Percentiles rank a stretch among this genome's conserved stretches.
These are phyloP conservation scores for Favolaschia claudopus DNA, from an alignment of 768 basidiomycete species.

Conservation along the genomic window DNA sequence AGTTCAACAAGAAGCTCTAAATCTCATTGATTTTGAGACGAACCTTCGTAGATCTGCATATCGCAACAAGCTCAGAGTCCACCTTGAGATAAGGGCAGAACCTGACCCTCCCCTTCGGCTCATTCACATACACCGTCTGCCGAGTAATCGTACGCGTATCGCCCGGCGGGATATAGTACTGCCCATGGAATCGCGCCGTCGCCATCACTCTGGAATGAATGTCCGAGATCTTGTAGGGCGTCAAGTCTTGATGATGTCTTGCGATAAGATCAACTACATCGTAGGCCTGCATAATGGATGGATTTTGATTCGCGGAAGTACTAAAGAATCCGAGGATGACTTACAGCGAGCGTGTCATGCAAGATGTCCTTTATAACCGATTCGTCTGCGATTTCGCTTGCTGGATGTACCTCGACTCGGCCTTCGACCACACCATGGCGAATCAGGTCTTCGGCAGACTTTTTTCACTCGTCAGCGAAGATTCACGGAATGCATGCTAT, in stretches of 20 bases:
- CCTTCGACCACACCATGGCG: slow-evolving; percentile 30
- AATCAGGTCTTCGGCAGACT: slow-evolving; percentile 34
- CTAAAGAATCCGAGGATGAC: slow-evolving; percentile 2
- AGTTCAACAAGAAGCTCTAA: neutral
- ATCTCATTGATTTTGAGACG: neutral
- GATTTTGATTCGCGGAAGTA: neutral
- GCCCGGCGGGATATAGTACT: slow-evolving; percentile 31
- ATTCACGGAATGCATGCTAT: neutral
- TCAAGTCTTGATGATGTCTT: slow-evolving; percentile 14
- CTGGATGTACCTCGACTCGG: slow-evolving; percentile 17
- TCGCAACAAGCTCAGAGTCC: slow-evolving; percentile 39
- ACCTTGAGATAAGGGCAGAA: slow-evolving; percentile 40
- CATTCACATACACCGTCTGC: slow-evolving; percentile 33
- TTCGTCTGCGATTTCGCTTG: slow-evolving; percentile 31
- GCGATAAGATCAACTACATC: slow-evolving; percentile 23
- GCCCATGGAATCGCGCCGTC: slow-evolving; percentile 31
- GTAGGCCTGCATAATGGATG: slow-evolving; percentile 25
- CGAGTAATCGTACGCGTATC: slow-evolving; percentile 34
- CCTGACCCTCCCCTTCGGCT: slow-evolving; percentile 32
- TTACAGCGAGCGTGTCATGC: slow-evolving; percentile 36
- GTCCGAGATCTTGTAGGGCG: slow-evolving; percentile 29
- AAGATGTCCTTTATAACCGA: slow-evolving; percentile 34
- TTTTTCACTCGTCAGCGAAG: neutral
- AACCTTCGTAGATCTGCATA: slow-evolving; percentile 39
- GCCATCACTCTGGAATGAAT: slow-evolving; percentile 40